Evolutionary conservation across 768 basidiomycete species (phyloP).

Genomic region (Tulasnella sp.): DNA sequence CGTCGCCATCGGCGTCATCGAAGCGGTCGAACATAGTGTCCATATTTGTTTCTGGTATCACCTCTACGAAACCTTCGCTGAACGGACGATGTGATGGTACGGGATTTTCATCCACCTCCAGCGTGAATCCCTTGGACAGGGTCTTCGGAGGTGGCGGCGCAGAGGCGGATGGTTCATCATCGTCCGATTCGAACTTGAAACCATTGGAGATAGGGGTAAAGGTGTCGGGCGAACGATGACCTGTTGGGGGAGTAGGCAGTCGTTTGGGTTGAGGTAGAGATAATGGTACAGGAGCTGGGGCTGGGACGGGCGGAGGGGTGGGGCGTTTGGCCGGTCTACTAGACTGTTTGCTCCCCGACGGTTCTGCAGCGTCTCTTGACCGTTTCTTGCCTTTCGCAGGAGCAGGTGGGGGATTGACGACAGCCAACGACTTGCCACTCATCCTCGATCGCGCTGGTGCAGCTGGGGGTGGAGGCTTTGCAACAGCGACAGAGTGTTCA

Average conservation of each 20-base stretch:
- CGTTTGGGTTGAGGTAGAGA: conserved; percentile 19
- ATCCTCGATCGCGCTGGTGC: background rate
- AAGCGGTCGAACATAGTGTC: conserved; percentile 19
- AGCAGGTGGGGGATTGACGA: conserved; percentile 1
- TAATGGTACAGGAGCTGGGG: conserved; percentile 19
- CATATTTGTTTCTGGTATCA: conserved; percentile 23
- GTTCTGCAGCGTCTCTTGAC: background rate
- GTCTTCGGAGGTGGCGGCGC: background rate
- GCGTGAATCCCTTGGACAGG: background rate
- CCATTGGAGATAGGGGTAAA: background rate
- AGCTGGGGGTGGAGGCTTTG: conserved; percentile 5
- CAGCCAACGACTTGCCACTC: conserved; percentile 3
- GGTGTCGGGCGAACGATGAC: conserved; percentile 21
- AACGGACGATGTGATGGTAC: background rate
- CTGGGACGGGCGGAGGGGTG: conserved; percentile 19
- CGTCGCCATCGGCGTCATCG: conserved; percentile 28
- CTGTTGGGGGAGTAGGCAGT: conserved; percentile 22
- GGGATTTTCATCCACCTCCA: conserved; percentile 7
- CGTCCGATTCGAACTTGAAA: conserved; percentile 7
- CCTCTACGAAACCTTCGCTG: conserved; percentile 4
- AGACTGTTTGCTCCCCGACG: background rate
- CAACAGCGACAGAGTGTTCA: background rate
- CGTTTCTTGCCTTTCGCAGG: conserved; percentile 12
- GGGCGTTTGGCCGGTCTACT: background rate
- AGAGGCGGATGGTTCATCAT: conserved; percentile 7